Evolutionary conservation across 257 asterid species (phyloP), one percentile per base, ranked within the genome.

Genomic region (Nemophila menziesii): DNA sequence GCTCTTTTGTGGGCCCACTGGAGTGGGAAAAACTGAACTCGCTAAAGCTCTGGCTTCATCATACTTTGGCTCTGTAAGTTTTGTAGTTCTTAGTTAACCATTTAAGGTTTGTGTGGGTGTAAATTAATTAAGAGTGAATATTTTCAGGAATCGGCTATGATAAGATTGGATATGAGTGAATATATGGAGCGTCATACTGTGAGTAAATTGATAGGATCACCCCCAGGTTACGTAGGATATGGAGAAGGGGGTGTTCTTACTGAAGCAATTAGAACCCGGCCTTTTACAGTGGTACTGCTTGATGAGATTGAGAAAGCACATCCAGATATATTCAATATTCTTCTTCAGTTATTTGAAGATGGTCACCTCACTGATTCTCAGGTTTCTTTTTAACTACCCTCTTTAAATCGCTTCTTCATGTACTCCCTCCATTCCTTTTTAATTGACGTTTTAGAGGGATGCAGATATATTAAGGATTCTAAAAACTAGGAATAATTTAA

Each of bases 1-100:
- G 87, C 94, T 89, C 64, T 89, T 89, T 72, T 89, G 98, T 74
- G 98, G 98, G 42, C 96, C 98, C 27, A 89, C 98, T 27, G 98
- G 98, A 58, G 98, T 89, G 38, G 98, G 98, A 52, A 89, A 89
- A 79, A 84, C 96, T 44, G 98, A 89, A 63, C 86, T 89, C 51
- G 66, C 94, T 44, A 89, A 84, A 76, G 95, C 98, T 52, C 53
- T 89, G 71, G 93, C 96, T 44, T 92, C 92, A 36, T 70, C 69
- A 50, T 89, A 80, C 60, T 89, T 89, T 62, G 98, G 98, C 43
- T 89, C 94, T 16, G 98, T 89, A 74, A 74, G 96, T 48, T 59
- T 66, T 14, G 11, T 26, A 20, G 18, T 2, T 16, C 44, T 39
- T n/a, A 15, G 18, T 39, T 40, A 23, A 40, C 19, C 22, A 11